Conservation (phyloP, 441 rosid genomes). For the Erodium trifolium region DNA sequence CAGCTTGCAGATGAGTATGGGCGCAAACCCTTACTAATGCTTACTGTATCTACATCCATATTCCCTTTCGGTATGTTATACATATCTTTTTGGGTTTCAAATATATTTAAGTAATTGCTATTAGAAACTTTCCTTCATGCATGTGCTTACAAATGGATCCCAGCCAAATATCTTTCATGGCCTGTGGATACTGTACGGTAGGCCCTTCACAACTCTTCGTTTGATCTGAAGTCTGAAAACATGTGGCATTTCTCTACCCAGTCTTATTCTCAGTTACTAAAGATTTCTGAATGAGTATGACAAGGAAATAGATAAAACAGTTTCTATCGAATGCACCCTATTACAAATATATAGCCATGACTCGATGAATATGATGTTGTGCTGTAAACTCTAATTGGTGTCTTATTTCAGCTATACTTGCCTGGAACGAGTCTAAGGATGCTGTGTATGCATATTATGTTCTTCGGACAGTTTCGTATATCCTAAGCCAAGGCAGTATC, state of each 20-base stretch:
- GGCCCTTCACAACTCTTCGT: background rate
- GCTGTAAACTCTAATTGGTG: background rate
- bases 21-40: slow-evolving; percentile 41
- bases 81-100: background rate
- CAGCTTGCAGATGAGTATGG: slow-evolving; percentile 57
- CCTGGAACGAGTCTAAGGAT: slow-evolving; percentile 31
- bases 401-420: slow-evolving; percentile 40
- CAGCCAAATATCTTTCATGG: background rate
- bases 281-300: too few species aligned
- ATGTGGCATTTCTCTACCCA: background rate
- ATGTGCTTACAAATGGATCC: slow-evolving; percentile 1
- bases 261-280: background rate
- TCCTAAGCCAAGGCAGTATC: slow-evolving; percentile 55
- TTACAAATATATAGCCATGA: background rate
- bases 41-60: slow-evolving; percentile 39
- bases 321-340: background rate
- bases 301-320: slow-evolving; percentile 2
- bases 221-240: background rate
- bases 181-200: background rate
- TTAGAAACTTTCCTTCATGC: background rate
- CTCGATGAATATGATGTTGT: too few species aligned
- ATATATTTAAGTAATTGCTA: slow-evolving; percentile 1
- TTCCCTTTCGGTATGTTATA: slow-evolving; percentile 40
- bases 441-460: slow-evolving; percentile 49
- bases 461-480: slow-evolving; percentile 45